phyloP scores from a whole-genome alignment of 2,329 filamentous ascomycete species.

The Leptographium radiaticola region DNA sequence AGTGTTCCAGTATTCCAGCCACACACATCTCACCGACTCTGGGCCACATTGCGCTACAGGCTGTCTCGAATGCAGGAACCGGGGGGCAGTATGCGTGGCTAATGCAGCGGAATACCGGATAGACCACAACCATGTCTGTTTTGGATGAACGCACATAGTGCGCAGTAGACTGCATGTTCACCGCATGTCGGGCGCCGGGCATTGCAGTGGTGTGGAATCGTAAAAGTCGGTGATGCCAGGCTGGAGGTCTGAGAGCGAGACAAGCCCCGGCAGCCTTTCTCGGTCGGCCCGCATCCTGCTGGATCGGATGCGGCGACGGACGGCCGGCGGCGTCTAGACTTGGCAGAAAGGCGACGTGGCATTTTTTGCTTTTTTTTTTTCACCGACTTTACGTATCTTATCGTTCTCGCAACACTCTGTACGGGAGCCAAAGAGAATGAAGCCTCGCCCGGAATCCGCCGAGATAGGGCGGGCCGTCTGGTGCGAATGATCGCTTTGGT shows the following conservation, averaged over 20 bases:
- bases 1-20: no score
- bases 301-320: no score
- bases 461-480: background rate
- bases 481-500: background rate
- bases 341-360: no score
- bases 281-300: no score
- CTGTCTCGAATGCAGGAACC: background rate
- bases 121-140: background rate
- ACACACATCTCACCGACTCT: background rate
- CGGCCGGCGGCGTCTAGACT: no score
- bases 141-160: background rate
- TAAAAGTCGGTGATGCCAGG: background rate
- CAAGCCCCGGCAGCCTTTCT: no score
- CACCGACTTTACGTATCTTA: background rate
- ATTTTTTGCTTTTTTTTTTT: no score
- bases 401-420: no score
- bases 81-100: background rate
- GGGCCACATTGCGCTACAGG: background rate
- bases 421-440: no score
- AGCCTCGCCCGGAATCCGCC: background rate
- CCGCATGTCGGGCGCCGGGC: background rate
- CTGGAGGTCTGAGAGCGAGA: no score
- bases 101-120: conserved; percentile 1
- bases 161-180: background rate
- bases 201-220: background rate